Evolutionary conservation across 306 rosid species (phyloP), one percentile per base, ranked within the genome.

Genomic region (Biancaea sappan): DNA sequence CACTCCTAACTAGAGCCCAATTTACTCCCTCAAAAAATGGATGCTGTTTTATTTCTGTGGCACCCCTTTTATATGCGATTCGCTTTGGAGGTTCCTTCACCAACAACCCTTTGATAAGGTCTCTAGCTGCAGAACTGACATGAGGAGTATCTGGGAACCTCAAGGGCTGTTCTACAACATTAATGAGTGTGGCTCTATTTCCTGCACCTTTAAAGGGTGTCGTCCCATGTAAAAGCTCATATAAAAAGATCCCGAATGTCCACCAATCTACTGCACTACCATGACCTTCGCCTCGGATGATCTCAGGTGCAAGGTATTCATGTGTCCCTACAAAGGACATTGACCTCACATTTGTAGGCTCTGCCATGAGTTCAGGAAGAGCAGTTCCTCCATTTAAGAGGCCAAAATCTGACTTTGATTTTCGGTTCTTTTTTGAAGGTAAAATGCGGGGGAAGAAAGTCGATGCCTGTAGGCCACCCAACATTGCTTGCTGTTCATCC

Each of bases 211-310:
- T 92, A 75, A 92, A 92, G 21, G 96, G 98, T 22, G 98, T 92
- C 69, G 91, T 84, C 24, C 98, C 98, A 52, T 87, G 92, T 51
- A 92, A 78, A 18, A 92, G 70, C 83, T 92, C 98, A 31, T 92
- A 92, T 68, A 92, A 81, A 88, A 92, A 92, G 59, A 92, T 92
- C n/a, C 98, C 98, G 18, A 85, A 90, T 3, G 98, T 92, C 98
- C 98, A 92, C 96, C 98, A 92, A 46, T 92, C 96, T 66, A 92
- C 98, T 22, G 98, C 98, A 72, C 98, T 92, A 3, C 98, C 98
- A 63, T 92, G 98, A 3, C 98, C 98, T 66, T 92, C 96, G 57
- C 98, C 98, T 1, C 88, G 90, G 75, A 92, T 78, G n/a, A 92
- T 92, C 86, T 92, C 96, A 2, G 98, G 98, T 31, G 98, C 96